phyloP scores from a whole-genome alignment of 2,329 filamentous ascomycete species.

The Cylindrodendrum hubeiense region DNA sequence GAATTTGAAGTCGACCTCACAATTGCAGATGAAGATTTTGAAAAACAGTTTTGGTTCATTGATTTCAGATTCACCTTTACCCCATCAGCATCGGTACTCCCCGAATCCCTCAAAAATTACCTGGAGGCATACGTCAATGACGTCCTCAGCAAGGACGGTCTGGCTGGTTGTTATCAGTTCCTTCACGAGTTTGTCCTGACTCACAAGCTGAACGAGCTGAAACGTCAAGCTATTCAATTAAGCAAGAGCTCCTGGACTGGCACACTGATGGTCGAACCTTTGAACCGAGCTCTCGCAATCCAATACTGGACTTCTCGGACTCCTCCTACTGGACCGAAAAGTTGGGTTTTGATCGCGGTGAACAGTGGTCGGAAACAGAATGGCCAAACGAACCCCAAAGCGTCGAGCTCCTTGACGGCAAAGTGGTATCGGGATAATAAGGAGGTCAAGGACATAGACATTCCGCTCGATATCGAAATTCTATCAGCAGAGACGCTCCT shows the following conservation, averaged over 20 bases:
- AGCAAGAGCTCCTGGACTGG: conserved; percentile 81
- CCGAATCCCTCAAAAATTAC: conserved; percentile 72
- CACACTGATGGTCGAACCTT: conserved; percentile 79
- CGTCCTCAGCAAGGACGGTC: conserved; percentile 75
- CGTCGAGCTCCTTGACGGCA: conserved; percentile 68
- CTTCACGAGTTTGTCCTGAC: conserved; percentile 90
- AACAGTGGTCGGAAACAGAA: conserved; percentile 70
- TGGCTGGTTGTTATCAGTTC: conserved; percentile 85
- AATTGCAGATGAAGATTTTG: conserved; percentile 85
- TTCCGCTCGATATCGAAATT: conserved; percentile 74
- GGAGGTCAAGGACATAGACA: conserved; percentile 76
- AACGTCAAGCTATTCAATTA: conserved; percentile 80
- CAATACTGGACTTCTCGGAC: conserved; percentile 86
- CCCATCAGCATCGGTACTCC: conserved; percentile 73
- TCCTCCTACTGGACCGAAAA: conserved; percentile 73
- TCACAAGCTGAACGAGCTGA: conserved; percentile 87
- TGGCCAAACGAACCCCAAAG: conserved; percentile 53
- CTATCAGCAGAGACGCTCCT: conserved; percentile 83
- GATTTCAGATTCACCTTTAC: conserved; percentile 88
- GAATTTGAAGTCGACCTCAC: conserved; percentile 97
- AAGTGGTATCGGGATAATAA: conserved; percentile 90
- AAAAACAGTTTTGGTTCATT: conserved; percentile 92
- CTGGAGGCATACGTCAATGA: conserved; percentile 81
- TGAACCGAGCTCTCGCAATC: conserved; percentile 85
- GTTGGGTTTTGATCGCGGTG: conserved; percentile 91